phyloP scores from a whole-genome alignment of 495 filamentous ascomycete genomes.

The Neurospora sp. region DNA sequence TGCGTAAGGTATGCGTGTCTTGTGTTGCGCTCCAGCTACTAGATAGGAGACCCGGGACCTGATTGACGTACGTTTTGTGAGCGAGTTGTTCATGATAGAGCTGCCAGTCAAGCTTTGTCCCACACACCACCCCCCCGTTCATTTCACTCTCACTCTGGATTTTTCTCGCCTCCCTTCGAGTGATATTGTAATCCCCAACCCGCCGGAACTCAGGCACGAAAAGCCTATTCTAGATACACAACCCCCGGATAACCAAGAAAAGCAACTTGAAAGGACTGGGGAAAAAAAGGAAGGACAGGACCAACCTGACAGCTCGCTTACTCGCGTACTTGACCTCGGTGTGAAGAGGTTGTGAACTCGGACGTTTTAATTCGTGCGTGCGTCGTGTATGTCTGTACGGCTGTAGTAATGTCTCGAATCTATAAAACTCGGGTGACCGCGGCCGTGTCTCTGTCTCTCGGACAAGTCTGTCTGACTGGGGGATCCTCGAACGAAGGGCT shows the following conservation, averaged over 20 bases:
- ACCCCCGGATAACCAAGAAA: not conserved
- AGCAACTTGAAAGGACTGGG: not conserved
- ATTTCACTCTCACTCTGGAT: not conserved
- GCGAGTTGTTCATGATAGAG: not conserved
- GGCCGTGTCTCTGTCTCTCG: not conserved
- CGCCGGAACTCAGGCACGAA: not conserved
- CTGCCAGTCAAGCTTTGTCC: not conserved
- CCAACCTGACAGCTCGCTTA: not conserved
- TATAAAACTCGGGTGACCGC: not conserved
- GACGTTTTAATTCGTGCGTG: not conserved
- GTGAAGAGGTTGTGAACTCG: not conserved
- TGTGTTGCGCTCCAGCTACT: not conserved
- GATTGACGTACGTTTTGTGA: not conserved
- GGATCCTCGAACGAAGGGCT: not conserved
- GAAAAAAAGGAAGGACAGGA: not conserved
- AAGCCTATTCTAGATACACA: not conserved
- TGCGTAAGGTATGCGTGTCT: not conserved
- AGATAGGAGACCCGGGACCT: not conserved
- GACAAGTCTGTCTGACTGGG: not conserved
- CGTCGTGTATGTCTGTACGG: not conserved
- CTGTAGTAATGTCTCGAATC: not conserved
- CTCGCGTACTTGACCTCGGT: not conserved
- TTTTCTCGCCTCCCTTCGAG: not conserved
- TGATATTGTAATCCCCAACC: not conserved
- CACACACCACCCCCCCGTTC: not conserved